A percentile compares a stretch with the other conserved stretches of the same genome.
Conservation (phyloP, 1,284 basidiomycete genomes). For the Xerocomus cyaneibrunnescens region DNA sequence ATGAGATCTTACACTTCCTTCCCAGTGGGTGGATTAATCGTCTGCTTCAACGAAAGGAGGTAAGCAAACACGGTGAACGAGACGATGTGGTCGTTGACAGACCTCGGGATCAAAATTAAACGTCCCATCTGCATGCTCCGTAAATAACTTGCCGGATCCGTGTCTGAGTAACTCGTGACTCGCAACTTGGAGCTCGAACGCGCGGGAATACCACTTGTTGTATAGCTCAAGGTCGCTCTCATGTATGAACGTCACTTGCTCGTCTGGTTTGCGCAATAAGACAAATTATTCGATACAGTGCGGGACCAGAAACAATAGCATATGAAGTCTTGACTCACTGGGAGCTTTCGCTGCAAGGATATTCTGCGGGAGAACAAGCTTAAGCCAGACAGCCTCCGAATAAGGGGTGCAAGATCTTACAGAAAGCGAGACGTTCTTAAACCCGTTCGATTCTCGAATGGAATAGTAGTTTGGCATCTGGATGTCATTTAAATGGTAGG, state of each 20-base stretch:
- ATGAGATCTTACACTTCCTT: constrained; percentile 57
- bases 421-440: constrained; percentile 81
- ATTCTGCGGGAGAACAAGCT: constrained; percentile 45
- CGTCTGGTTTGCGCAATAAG: constrained; percentile 58
- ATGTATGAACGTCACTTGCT: constrained; percentile 78
- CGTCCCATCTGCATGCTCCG: constrained; percentile 69
- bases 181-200: constrained; percentile 84
- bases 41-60: constrained; percentile 42
- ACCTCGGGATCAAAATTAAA: constrained; percentile 73
- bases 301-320: neutral
- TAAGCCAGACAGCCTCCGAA: neutral
- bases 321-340: constrained; percentile 41
- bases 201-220: constrained; percentile 70
- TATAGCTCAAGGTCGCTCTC: constrained; percentile 70
- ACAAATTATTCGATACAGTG: too few species aligned
- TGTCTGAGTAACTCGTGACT: constrained; percentile 83
- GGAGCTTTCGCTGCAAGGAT: constrained; percentile 84
- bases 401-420: constrained; percentile 38
- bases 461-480: constrained; percentile 85
- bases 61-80: neutral
- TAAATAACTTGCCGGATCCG: constrained; percentile 77
- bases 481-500: neutral
- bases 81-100: constrained; percentile 38
- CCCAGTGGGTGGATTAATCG: constrained; percentile 84
- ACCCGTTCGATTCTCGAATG: constrained; percentile 74